phyloP scores from a whole-genome alignment of 1,284 basidiomycete species.

The Sutorius eximius region DNA sequence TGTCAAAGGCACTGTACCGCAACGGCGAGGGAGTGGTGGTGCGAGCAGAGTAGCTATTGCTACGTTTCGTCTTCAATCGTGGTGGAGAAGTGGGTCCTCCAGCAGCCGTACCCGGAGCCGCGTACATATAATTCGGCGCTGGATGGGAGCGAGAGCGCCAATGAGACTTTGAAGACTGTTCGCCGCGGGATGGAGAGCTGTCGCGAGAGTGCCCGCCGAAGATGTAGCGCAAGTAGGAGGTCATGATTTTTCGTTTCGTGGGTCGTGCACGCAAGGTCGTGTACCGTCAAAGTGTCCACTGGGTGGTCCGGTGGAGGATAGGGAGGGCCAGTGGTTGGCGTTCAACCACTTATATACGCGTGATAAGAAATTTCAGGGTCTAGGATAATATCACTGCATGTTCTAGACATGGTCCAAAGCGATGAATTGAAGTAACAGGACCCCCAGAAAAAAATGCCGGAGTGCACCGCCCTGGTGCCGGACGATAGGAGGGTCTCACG shows the following conservation, averaged over 20 bases:
- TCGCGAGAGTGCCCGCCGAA: constrained; percentile 34
- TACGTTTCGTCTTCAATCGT: constrained; percentile 36
- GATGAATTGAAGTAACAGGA: constrained; percentile 35
- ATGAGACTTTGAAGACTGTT: constrained; percentile 31
- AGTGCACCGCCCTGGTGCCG: constrained; percentile 13
- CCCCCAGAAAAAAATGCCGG: constrained; percentile 33
- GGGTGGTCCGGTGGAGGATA: constrained; percentile 2
- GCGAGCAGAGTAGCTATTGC: constrained; percentile 36
- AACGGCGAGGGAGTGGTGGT: constrained; percentile 31
- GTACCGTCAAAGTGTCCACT: constrained; percentile 8
- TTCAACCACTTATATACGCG: constrained; percentile 27
- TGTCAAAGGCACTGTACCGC: constrained; percentile 33
- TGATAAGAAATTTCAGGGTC: constrained; percentile 26
- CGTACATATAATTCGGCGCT: constrained; percentile 32
- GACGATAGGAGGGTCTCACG: constrained; percentile 18
- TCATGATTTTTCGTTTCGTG: constrained; percentile 23
- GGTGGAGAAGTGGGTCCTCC: constrained; percentile 28
- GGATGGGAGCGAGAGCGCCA: constrained; percentile 33
- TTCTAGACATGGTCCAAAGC: constrained; percentile 24
- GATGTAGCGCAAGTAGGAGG: constrained; percentile 37
- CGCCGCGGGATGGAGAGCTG: constrained; percentile 23
- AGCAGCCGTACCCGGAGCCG: constrained; percentile 17
- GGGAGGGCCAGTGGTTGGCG: neutral
- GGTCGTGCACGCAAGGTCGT: constrained; percentile 25
- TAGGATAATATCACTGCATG: constrained; percentile 9